A percentile compares a stretch with the other conserved stretches of the same genome.
Conservation (phyloP, 768 basidiomycete species). For the Hysterangium stoloniferum region DNA sequence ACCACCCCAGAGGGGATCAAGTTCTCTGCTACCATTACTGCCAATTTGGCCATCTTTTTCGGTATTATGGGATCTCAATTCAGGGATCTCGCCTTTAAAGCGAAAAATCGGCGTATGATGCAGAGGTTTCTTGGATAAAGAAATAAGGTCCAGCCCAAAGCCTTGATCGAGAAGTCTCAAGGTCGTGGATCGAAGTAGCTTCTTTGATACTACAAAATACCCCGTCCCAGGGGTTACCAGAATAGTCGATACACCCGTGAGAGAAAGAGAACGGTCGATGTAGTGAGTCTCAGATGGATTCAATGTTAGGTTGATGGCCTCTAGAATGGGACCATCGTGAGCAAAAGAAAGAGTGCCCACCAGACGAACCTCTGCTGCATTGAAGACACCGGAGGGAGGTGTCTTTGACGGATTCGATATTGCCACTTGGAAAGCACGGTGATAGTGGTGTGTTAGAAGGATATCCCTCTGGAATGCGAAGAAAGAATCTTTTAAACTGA, state of each 20-base stretch:
- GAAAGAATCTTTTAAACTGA: constrained; percentile 81
- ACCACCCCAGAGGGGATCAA: constrained; percentile 73
- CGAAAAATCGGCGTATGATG: constrained; percentile 92
- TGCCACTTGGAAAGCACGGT: constrained; percentile 39
- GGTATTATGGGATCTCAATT: constrained; percentile 28
- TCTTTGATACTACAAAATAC: constrained; percentile 88
- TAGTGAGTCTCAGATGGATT: constrained; percentile 94
- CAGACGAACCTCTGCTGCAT: constrained; percentile 40
- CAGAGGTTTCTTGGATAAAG: constrained; percentile 83
- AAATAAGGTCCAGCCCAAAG: constrained; percentile 80
- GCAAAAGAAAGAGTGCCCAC: constrained; percentile 78
- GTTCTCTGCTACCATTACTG: constrained; percentile 33
- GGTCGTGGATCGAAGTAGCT: constrained; percentile 83
- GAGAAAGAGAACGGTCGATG: constrained; percentile 86
- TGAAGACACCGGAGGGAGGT: constrained; percentile 34
- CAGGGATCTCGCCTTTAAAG: constrained; percentile 53
- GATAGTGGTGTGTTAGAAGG: constrained; percentile 81
- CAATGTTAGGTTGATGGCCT: constrained; percentile 86
- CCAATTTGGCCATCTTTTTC: constrained; percentile 36
- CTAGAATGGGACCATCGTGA: constrained; percentile 92
- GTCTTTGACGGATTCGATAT: constrained; percentile 5
- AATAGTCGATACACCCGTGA: constrained; percentile 79
- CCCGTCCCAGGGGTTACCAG: constrained; percentile 92
- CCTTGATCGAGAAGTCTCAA: constrained; percentile 93
- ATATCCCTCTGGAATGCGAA: constrained; percentile 91